phyloP scores from a whole-genome alignment of 495 filamentous ascomycete genomes.

The Xylaria acuta region DNA sequence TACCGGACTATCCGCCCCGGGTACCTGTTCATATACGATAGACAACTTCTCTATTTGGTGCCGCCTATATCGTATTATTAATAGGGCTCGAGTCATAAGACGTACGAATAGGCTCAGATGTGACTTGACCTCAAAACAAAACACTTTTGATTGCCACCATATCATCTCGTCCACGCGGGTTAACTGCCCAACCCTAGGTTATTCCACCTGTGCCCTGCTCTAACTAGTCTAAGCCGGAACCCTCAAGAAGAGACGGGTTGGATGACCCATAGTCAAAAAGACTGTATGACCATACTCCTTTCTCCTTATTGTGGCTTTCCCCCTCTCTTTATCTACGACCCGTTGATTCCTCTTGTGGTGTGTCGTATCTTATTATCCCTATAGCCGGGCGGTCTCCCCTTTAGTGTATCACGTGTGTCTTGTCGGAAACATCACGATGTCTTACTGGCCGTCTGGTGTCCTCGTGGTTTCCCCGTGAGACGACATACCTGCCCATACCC shows the following conservation, averaged over 20 bases:
- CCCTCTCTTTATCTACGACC: neutral
- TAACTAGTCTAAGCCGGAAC: neutral
- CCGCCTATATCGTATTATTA: neutral
- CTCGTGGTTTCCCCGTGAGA: neutral
- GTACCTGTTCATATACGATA: neutral
- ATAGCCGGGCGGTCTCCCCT: too few relatives aligned
- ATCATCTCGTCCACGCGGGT: neutral
- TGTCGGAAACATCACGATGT: too few relatives aligned
- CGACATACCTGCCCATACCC: neutral
- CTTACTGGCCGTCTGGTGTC: neutral
- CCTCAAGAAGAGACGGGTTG: neutral
- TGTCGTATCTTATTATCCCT: neutral
- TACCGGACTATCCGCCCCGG: neutral
- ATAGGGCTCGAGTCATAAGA: neutral
- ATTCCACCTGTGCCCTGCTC: conserved; percentile 4
- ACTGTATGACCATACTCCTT: neutral
- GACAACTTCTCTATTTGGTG: neutral
- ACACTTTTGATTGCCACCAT: neutral
- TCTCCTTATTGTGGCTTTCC: neutral
- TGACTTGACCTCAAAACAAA: conserved; percentile 2
- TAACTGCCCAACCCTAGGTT: neutral
- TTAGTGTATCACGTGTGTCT: neutral
- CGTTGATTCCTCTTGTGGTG: neutral
- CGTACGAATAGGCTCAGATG: neutral
- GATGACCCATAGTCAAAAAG: neutral